A percentile compares a stretch with the other conserved stretches of the same genome.
Evolutionary conservation across 140 eudicot genomes (phyloP).

Genomic region (Cichorium intybus): DNA sequence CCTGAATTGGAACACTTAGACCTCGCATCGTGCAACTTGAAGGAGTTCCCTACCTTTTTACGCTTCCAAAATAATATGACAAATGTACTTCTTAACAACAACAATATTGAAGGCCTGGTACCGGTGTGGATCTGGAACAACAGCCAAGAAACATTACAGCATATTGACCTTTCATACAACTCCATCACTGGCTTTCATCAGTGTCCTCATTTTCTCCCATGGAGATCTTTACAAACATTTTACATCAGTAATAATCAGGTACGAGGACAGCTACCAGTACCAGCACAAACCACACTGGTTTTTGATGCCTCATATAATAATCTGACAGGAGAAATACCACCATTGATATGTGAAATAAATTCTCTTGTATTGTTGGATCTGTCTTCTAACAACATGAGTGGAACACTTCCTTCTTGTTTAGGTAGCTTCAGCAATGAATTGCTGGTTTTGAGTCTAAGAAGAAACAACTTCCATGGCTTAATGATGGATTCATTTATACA

Average conservation of each 20-base stretch:
- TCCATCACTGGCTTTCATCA: constrained; percentile 13
- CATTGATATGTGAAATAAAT: not conserved
- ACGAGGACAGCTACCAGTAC: constrained; percentile 26
- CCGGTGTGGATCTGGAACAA: constrained; percentile 19
- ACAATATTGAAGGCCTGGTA: not conserved
- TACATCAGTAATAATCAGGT: not conserved
- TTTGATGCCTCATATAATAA: not conserved
- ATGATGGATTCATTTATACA: constrained; percentile 11
- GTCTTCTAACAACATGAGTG: constrained; percentile 25
- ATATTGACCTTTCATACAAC: not conserved
- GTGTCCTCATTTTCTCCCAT: constrained; percentile 21
- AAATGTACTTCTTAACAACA: not conserved
- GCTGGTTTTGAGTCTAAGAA: not conserved
- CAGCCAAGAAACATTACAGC: not conserved
- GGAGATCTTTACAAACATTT: constrained; percentile 4
- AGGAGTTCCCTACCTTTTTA: not conserved
- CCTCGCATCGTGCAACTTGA: not conserved
- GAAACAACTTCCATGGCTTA: constrained; percentile 23
- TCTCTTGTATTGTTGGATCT: constrained; percentile 11
- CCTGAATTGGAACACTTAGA: not conserved
- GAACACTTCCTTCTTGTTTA: constrained; percentile 25
- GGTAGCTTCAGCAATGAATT: constrained; percentile 10
- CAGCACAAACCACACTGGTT: not conserved
- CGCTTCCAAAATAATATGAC: not conserved
- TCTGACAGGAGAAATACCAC: constrained; percentile 19